Evolutionary conservation across 352 stramenopile genomes (phyloP).

Genomic region (Phytophthora pisi): DNA sequence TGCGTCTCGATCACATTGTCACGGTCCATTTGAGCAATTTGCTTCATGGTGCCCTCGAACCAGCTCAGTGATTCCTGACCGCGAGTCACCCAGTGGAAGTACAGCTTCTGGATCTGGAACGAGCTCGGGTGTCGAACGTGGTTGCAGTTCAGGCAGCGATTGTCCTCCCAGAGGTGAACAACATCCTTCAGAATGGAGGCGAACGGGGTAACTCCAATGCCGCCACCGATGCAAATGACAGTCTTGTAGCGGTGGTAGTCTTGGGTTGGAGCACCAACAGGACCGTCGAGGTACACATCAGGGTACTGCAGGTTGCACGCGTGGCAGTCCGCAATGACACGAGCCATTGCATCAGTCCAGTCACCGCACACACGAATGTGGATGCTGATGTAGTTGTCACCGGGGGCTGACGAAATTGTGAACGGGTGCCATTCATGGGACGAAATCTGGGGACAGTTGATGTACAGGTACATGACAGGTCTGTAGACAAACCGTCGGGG

Average conservation of each 20-base stretch:
- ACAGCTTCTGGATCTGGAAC: conserved; percentile 78
- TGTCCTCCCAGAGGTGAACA: conserved; percentile 68
- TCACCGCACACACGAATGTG: conserved; percentile 74
- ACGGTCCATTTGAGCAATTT: conserved; percentile 67
- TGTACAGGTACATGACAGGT: conserved; percentile 83
- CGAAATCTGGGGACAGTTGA: conserved; percentile 83
- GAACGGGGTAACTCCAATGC: conserved; percentile 83
- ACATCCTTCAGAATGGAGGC: conserved; percentile 75
- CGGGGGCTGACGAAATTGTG: conserved; percentile 86
- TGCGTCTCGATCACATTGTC: conserved; percentile 79
- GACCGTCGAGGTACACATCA: conserved; percentile 67
- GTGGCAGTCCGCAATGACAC: conserved; percentile 60
- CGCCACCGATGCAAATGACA: conserved; percentile 68
- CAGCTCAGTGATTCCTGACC: conserved; percentile 72
- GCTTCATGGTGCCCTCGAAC: conserved; percentile 85
- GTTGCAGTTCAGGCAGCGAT: conserved; percentile 67
- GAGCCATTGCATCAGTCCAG: conserved; percentile 65
- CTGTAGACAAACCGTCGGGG: conserved; percentile 60
- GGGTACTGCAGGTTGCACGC: conserved; percentile 63
- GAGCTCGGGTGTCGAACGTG: conserved; percentile 61
- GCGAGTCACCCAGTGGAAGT: conserved; percentile 85
- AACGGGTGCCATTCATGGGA: conserved; percentile 89
- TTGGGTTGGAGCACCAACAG: conserved; percentile 70
- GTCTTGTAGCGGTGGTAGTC: conserved; percentile 71
- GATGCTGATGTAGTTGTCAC: conserved; percentile 76